Evolutionary conservation across 164 flowering plant genomes (phyloP), one percentile per base, ranked within the genome.

Genomic region (Liriodendron chinense): DNA sequence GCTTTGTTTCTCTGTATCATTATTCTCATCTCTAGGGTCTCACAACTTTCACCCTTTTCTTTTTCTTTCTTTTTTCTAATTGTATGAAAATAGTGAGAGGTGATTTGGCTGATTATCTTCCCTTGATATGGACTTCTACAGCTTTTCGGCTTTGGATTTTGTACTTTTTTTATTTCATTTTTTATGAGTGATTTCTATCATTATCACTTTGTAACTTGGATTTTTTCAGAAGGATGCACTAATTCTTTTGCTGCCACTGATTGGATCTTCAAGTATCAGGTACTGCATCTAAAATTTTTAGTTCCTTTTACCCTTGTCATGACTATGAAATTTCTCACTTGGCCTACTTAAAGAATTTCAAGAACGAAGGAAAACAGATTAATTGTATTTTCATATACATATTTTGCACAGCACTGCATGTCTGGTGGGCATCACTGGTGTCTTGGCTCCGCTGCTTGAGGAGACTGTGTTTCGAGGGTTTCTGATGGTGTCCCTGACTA

Each of bases 401-500:
- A 82, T 61, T 61, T 81, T 28, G 66, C 21, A n/a, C 65, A 96
- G 99, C 87, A 96, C 99, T 75, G 89, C 88, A 49, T 91, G 84
- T 83, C 84, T 96, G 78, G 78, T 96, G 64, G 98, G 94, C 73
- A 83, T 96, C 77, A 89, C 96, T 3, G 98, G 99, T 65, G 87
- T 94, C 70, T 83, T 96, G 79, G 98, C 98, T 70, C 98, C 99
- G 62, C 56, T 96, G 71, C 92, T 94, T 50, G 99, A 96, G 82
- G 99, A 96, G 81, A 94, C 89, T 28, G 82, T 96, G 65, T 96
- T 94, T 83, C 93, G 97, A 81, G 99, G 99, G 16, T 96, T 92
- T 80, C 79, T 96, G 48, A 89, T 96, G 97, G 92, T 84, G 74
- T 89, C 97, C 64, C 80, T 96, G 50, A 94, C 99, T 62, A 91